These are phyloP conservation scores for Termitomyces sp. DNA, from an alignment of 768 basidiomycete species.

Conservation along the genomic window DNA sequence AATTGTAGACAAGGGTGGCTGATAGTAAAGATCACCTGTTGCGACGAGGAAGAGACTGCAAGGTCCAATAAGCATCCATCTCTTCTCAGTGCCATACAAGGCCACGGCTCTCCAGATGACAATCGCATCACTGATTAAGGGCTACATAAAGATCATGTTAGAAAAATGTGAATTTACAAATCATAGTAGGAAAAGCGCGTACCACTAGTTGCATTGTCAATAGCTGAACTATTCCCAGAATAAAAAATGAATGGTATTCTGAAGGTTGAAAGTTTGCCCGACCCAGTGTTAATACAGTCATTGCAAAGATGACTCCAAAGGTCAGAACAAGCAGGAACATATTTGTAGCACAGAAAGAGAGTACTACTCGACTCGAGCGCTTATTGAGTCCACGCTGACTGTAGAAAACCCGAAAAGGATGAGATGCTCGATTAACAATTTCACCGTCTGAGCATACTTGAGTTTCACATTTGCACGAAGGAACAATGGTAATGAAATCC, in stretches of 20 bases:
- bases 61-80: neutral
- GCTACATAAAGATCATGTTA: neutral
- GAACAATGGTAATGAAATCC: neutral
- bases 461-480: neutral
- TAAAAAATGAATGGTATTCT: neutral
- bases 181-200: neutral
- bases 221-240: neutral
- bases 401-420: neutral
- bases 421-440: neutral
- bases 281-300: neutral
- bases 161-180: neutral
- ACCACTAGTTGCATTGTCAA: neutral
- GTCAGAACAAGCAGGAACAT: neutral
- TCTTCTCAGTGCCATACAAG: neutral
- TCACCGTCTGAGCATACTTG: neutral
- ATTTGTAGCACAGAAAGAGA: neutral
- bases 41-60: neutral
- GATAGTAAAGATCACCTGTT: neutral
- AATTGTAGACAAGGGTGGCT: neutral
- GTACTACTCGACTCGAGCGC: neutral
- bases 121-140: neutral
- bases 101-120: constrained; percentile 1
- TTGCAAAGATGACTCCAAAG: neutral
- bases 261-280: neutral
- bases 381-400: neutral